Evolutionary conservation across 768 basidiomycete species (phyloP).

Genomic region (Lentinula lateritia): DNA sequence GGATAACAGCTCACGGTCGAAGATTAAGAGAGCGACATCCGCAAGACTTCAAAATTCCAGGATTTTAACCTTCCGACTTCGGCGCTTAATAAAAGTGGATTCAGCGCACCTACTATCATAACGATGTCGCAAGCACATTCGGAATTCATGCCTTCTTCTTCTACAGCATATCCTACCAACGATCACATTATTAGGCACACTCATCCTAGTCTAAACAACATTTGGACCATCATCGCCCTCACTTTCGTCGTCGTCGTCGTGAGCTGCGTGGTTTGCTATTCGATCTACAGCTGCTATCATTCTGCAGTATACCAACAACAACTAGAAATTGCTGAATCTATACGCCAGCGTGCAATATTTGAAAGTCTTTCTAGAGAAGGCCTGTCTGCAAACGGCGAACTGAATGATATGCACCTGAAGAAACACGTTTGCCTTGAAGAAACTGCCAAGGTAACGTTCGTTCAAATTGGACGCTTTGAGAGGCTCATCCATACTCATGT

Average conservation of each 20-base stretch:
- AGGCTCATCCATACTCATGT: too few relatives aligned
- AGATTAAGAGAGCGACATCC: too few relatives aligned
- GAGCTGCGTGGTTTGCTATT: neutral
- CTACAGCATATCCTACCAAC: neutral
- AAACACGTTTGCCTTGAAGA: neutral
- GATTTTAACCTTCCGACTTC: too few relatives aligned
- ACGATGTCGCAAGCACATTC: neutral
- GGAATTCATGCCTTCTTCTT: neutral
- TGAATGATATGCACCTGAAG: neutral
- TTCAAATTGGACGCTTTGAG: neutral
- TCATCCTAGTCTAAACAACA: neutral
- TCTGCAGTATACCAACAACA: neutral
- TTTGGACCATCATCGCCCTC: slow-evolving; percentile 1
- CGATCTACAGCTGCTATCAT: slow-evolving; percentile 1
- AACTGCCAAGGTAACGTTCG: neutral
- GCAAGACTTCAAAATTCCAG: too few relatives aligned
- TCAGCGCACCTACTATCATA: too few relatives aligned
- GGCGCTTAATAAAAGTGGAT: too few relatives aligned
- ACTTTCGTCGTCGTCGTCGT: neutral
- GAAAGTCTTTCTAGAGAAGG: neutral
- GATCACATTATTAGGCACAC: neutral
- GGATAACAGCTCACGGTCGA: too few relatives aligned
- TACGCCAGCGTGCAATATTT: neutral
- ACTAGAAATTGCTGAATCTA: neutral
- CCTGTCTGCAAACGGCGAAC: neutral